Base-by-base conservation (phyloP, 208 protist genomes). In the Porcisia deanei region DNA sequence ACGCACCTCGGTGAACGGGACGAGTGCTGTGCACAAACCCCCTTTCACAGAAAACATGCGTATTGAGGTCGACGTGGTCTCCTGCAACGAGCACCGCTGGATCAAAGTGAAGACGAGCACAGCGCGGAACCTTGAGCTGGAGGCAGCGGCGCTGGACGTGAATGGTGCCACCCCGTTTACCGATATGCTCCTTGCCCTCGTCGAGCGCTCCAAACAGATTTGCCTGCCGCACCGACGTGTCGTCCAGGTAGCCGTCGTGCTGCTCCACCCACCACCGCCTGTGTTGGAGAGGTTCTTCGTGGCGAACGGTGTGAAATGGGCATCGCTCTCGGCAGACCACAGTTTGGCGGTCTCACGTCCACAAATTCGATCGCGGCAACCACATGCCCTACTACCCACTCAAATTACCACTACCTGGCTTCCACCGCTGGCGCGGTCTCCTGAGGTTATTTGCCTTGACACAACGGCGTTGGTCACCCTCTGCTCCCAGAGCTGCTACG, bases 391-490 rank as follows among this genome's bases (percentile, higher is more conserved):
- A 25, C 47, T 54, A 5, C 0, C 75, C 49, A 8, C 67, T 64
- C 18, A 41, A 55, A 1, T 43, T 34, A 12, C 71, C 71, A 65
- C 22, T 43, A 47, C 61, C 8, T 81, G 77, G 69, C 71, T 88
- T 25, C 77, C 81, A 16, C 66, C 75, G 1, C 45, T 79, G 10
- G 37, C 39, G 18, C 68, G 72, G 25, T 20, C 25, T 8, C 70
- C 81, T 2, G 34, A 30, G 25, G 83, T 91, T 70, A 60, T 95
- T 14, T 91, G 87, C 80, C 79, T 95, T 37, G 91, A 95, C 72
- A 91, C 87, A 18, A 95, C 91, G 1, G 86, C 88, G 9, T 72
- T 95, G n/a, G 87, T 95, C 20, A 85, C 86, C 9, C 53, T 95
- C n/a, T 92, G 87, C 77, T 90, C 88, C 22, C 83, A 91, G 41